Base-by-base conservation (phyloP, 164 flowering plant species). In the Vitis cinerea region DNA sequence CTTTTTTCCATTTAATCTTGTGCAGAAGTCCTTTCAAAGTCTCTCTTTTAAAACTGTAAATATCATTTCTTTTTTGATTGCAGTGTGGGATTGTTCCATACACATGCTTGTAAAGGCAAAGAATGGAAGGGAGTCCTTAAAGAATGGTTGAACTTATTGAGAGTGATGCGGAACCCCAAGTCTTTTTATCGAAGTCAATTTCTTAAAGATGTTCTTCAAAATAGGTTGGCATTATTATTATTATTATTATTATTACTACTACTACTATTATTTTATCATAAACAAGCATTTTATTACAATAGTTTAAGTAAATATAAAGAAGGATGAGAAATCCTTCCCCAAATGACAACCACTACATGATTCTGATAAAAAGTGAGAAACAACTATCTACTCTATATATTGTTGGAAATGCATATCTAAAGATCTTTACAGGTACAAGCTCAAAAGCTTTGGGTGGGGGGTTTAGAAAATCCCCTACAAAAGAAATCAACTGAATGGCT, bases 101-200 rank as follows among this genome's bases (percentile, higher is more conserved):
- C 74, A 57, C 67, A 71, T 71, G 75, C 72, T 65, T 85, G 86
- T 72, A 83, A 84, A 69, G 91, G 90, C 50, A 91, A 88, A 80
- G 89, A 87, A 57, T 93, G 98, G 99, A 91, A 83, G 59, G 74
- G 59, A 47, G 80, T 87, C 62, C 91, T 96, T 53, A 89, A 83
- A 71, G 98, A 93, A 75, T 96, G 99, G 99, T 71, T 96, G 30
- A 83, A 79, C 78, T 75, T 93, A 77, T 76, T 92, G 81, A 87
- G 73, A 74, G 30, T 83, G 83, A 86, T 86, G 89, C 81, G 83
- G 68, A 89, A 88, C 69, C 81, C 89, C 3, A 86, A 69, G 77
- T 78, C 94, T 37, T 82, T 83, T 37, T 80, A 84, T 78, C 74
- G 30, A 19, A 78, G 81, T 71, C 82, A 84, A 61, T 77, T 83